Percentiles rank a stretch among this genome's conserved stretches.
These are phyloP conservation scores for Penicillium lividum DNA, from an alignment of 495 filamentous ascomycete species.

Conservation along the genomic window DNA sequence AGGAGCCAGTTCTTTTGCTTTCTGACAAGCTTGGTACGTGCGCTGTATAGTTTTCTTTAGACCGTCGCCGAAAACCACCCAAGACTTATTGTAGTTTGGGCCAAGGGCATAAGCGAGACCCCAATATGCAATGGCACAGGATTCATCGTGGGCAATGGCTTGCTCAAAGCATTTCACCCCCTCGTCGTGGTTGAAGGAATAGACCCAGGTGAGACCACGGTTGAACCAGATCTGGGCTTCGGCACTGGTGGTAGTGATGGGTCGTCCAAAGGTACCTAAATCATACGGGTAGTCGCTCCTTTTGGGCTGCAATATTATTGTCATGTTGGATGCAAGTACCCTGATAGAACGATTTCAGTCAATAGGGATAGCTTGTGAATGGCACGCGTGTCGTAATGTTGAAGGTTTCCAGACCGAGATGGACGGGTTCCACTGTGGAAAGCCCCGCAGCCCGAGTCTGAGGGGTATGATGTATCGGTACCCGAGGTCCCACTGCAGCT, in stretches of 20 bases:
- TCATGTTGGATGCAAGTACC: slow-evolving; percentile 6
- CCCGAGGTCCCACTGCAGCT: background rate
- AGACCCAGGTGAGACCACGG: slow-evolving; percentile 38
- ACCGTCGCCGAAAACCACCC: slow-evolving; percentile 60
- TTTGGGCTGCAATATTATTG: slow-evolving; percentile 1
- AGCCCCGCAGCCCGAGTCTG: background rate
- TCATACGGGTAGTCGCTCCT: slow-evolving; percentile 22
- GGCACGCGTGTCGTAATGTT: background rate
- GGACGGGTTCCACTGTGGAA: background rate
- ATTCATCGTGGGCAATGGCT: slow-evolving; percentile 52
- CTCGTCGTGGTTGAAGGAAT: slow-evolving; percentile 41
- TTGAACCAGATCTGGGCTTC: slow-evolving; percentile 41
- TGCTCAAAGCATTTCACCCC: slow-evolving; percentile 56
- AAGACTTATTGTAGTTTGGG: slow-evolving; percentile 73
- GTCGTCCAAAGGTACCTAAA: slow-evolving; percentile 21
- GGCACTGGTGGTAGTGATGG: slow-evolving; percentile 22
- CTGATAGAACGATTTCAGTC: background rate
- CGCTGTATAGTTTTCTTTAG: slow-evolving; percentile 40
- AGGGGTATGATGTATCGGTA: background rate
- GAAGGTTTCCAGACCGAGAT: background rate
- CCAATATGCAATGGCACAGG: slow-evolving; percentile 66
- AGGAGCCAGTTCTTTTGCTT: slow-evolving; percentile 36
- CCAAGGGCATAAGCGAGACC: slow-evolving; percentile 63
- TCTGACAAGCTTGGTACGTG: slow-evolving; percentile 42
- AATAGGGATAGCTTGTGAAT: background rate